Conservation (phyloP, 2,329 filamentous ascomycete genomes). For the Pestalotiopsis sp. region DNA sequence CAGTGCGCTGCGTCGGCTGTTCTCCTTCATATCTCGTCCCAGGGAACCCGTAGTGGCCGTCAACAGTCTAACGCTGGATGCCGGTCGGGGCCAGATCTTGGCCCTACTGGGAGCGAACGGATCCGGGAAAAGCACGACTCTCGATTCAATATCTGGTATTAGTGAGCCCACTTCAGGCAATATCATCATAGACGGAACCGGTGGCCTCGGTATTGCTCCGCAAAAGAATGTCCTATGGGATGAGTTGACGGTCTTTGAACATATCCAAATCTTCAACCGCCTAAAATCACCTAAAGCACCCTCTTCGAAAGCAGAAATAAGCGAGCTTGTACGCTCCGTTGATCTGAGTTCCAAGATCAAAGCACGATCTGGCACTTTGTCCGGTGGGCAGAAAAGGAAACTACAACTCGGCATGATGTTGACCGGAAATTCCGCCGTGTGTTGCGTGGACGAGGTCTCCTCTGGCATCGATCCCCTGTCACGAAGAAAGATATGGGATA, state of each 20-base stretch:
- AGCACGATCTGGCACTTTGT: constrained; percentile 74
- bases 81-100: constrained; percentile 78
- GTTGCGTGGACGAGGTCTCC: constrained; percentile 89
- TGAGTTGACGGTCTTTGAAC: constrained; percentile 81
- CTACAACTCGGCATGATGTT: constrained; percentile 94
- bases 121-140: constrained; percentile 84
- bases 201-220: constrained; percentile 82
- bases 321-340: constrained; percentile 65
- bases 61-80: constrained; percentile 68
- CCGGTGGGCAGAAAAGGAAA: constrained; percentile 90
- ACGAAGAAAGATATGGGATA: constrained; percentile 90
- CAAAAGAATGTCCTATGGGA: constrained; percentile 96
- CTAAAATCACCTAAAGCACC: constrained; percentile 66
- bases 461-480: constrained; percentile 86
- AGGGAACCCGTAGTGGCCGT: constrained; percentile 78
- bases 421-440: constrained; percentile 83
- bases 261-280: constrained; percentile 79
- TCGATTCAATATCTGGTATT: constrained; percentile 84
- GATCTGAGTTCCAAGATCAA: constrained; percentile 75
- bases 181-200: constrained; percentile 75
- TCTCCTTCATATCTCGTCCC: constrained; percentile 44
- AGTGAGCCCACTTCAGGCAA: constrained; percentile 73
- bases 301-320: constrained; percentile 60
- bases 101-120: constrained; percentile 88
- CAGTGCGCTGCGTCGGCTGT: constrained; percentile 56